phyloP scores from a whole-genome alignment of 306 rosid genomes.

The Hippophae rhamnoides region DNA sequence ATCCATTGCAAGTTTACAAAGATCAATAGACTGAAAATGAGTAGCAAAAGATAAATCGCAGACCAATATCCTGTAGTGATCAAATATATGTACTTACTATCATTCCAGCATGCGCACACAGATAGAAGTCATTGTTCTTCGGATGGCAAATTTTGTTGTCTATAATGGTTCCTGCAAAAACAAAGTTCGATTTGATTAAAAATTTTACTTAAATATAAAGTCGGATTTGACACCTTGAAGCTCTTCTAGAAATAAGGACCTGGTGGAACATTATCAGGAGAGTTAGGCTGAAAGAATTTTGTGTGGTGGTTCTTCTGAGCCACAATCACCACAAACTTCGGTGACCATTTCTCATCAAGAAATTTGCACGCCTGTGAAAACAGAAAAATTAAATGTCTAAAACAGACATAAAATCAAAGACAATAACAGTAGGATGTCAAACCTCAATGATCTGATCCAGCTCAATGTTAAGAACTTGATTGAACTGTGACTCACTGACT shows the following conservation, averaged over 20 bases:
- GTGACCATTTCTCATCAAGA: constrained; percentile 71
- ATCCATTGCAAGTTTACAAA: background rate
- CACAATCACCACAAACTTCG: constrained; percentile 72
- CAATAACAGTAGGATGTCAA: background rate
- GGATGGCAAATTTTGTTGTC: constrained; percentile 90
- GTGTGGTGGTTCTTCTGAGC: constrained; percentile 96
- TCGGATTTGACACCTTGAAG: background rate
- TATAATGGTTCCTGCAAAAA: constrained; percentile 62
- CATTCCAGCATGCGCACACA: constrained; percentile 98
- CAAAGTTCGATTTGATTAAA: background rate
- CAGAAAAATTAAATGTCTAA: background rate
- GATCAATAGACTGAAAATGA: too few species aligned
- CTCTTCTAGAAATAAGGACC: constrained; percentile 23
- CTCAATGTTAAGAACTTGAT: constrained; percentile 75
- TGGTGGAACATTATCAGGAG: constrained; percentile 87
- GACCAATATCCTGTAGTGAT: too few species aligned
- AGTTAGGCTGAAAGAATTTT: constrained; percentile 58
- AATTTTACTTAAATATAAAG: background rate
- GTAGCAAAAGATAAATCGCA: too few species aligned
- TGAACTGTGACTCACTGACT: constrained; percentile 87
- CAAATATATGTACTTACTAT: constrained; percentile 41
- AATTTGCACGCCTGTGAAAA: constrained; percentile 64
- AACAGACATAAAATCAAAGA: background rate
- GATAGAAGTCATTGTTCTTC: constrained; percentile 68
- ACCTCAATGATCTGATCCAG: constrained; percentile 79